phyloP scores from a whole-genome alignment of 73 alveolate genomes.

The Tetrahymena borealis region DNA sequence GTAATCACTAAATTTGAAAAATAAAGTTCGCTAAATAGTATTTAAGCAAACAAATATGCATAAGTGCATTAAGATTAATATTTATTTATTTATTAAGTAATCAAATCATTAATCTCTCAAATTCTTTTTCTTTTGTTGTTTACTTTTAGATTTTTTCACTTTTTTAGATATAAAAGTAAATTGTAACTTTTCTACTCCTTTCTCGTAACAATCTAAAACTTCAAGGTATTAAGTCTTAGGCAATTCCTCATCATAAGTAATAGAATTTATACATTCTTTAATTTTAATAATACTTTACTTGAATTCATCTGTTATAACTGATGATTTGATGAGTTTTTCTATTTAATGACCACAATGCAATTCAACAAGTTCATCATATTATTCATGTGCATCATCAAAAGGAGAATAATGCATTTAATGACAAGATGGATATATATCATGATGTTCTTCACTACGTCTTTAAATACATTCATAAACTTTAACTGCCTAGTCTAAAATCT shows the following conservation, averaged over 20 bases:
- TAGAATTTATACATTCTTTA: not conserved
- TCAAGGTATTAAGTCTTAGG: not conserved
- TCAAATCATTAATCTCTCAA: not conserved
- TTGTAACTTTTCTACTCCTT: not conserved
- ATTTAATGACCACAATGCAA: not conserved
- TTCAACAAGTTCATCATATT: not conserved
- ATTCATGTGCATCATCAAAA: not conserved
- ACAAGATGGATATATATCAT: not conserved
- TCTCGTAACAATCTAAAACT: not conserved
- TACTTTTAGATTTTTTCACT: not conserved
- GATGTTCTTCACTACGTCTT: not conserved
- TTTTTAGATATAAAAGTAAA: not conserved
- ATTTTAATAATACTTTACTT: not conserved
- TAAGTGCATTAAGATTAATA: too few relatives aligned
- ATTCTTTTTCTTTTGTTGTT: not conserved
- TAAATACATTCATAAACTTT: not conserved
- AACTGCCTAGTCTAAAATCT: not conserved
- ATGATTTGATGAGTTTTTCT: not conserved
- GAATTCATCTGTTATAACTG: not conserved
- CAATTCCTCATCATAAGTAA: not conserved
- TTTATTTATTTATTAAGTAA: too few relatives aligned
- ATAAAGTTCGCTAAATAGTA: too few relatives aligned
- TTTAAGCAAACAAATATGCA: not conserved
- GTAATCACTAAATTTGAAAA: too few relatives aligned
- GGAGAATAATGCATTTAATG: not conserved